Base-by-base conservation (phyloP, 163 green algal genomes). In the Chloroidium sp. region DNA sequence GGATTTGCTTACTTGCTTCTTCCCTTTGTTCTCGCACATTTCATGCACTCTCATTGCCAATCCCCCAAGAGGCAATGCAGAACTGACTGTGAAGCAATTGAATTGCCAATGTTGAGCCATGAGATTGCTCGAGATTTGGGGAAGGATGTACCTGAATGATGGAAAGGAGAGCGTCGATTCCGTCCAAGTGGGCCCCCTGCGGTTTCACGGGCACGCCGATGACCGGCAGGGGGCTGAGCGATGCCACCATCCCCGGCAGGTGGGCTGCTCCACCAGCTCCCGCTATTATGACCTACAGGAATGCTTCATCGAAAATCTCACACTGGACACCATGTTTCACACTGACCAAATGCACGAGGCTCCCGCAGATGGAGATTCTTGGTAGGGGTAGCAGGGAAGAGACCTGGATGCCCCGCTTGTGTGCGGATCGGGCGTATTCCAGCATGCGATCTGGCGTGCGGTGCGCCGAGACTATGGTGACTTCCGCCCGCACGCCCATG, bases 201-300 rank as follows among this genome's bases (percentile, higher is more conserved):
- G 94, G 95, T 74, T 89, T 94, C 13, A 98, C 94, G 0, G 96
- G 96, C 69, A 99, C 96, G 57, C 96, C 96, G 69, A 99, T 92
- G 1, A 98, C 95, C 4, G 96, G 96, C 60, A 99, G 91, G 2
- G 96, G 92, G 3, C 96, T 99, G 87, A 98, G 92, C 59, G 95
- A 90, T 0, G 96, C 96, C 59, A 98, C 93, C 96, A 99, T 99
- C 77, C 96, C 96, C n/a, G 96, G 95, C 78, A 99, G 87, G 85
- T 99, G 96, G 4, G 96, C 96, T 0, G 96, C 96, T 69, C 95
- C 95, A 61, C 95, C 95, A 59, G 94, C 94, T 6, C 93, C 93
- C 2, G 91, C 91, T 62, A 97, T 96, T 82, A 97, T 95, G 8
- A 90, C 91, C 75, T 88, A 69, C 69, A 10, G 36, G 36, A 36